Evolutionary conservation across 2,329 filamentous ascomycete genomes (phyloP), one percentile per base, ranked within the genome.

Genomic region (Phaeosphaeria sp.): DNA sequence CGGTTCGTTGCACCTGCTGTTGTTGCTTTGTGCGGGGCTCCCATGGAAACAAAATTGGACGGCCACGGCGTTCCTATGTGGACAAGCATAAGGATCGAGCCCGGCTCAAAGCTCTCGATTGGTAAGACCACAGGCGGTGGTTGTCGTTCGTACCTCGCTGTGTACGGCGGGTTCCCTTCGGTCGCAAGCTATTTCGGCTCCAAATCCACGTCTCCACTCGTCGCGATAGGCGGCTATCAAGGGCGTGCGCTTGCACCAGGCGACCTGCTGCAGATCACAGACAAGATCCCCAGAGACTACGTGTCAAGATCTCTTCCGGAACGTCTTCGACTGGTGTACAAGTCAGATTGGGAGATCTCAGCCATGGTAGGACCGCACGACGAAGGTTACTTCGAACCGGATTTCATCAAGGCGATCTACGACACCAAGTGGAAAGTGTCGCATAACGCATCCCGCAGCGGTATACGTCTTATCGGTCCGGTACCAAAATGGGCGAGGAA

Each of bases 401-500:
- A 85, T 51, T 84, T 84, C 53, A 81, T 86, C 49, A 80, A 85
- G 9, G 84, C 83, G 75, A 79, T 89, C 1, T 89, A 87, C 71
- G 73, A 75, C 5, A 84, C 82, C 0, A 74, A 80, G n/a, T 88
- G 85, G 84, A 85, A 84, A 49, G 79, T 89, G 1, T 85, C 83
- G 0, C 86, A 89, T 63, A 89, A 89, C 57, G 82, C 84, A 0
- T 84, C 83, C 13, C 78, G 87, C 55, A 85, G 82, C 42, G 87
- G 86, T 0, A 85, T 89, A 24, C 81, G 87, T 6, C 78, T 90
- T 0, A 73, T 86, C 1, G 87, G 87, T 0, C 86, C 86, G 0
- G 80, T 82, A 0, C 85, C 85, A 0, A 80, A 83, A 60, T 90
- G 84, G 83, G 84, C 86, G 15, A 78, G 87, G 6, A 71, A 80